These are phyloP conservation scores for Grifola frondosa DNA, from an alignment of 1,284 basidiomycete genomes.

Conservation along the genomic window DNA sequence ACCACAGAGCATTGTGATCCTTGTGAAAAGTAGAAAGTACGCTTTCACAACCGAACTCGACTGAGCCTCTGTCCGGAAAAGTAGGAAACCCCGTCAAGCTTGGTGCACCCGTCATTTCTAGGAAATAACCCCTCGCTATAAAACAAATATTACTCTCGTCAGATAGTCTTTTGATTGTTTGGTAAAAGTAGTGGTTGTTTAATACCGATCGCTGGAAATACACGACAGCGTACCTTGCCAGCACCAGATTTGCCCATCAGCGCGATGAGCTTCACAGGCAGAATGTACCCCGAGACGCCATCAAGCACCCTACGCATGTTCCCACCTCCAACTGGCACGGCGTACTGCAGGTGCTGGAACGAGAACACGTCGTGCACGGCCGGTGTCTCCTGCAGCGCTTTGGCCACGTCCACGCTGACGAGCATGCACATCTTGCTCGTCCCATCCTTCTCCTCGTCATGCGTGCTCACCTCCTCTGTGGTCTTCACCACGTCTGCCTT, in stretches of 20 bases:
- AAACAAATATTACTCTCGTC: no score
- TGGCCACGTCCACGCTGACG: constrained; percentile 1
- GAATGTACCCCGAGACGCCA: constrained; percentile 80
- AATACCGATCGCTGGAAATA: no score
- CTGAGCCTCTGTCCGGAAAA: no score
- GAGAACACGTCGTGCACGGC: constrained; percentile 49
- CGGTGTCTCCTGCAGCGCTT: constrained; percentile 17
- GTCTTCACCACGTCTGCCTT: constrained; percentile 5
- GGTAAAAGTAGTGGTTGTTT: no score
- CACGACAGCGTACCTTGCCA: no score
- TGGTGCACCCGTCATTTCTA: no score
- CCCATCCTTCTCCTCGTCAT: constrained; percentile 27
- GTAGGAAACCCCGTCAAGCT: no score
- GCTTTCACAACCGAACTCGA: no score
- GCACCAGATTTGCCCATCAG: constrained; percentile 83
- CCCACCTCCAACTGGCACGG: constrained; percentile 57
- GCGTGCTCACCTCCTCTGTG: constrained; percentile 18
- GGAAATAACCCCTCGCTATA: no score
- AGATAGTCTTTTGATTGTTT: no score
- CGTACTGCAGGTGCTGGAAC: constrained; percentile 61
- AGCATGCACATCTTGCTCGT: constrained; percentile 2
- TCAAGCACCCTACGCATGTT: constrained; percentile 62
- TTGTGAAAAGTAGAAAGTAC: no score
- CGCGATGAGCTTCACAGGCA: constrained; percentile 76
- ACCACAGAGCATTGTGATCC: no score